Base-by-base conservation (phyloP, 2,329 filamentous ascomycete species). In the Microsporum canis region DNA sequence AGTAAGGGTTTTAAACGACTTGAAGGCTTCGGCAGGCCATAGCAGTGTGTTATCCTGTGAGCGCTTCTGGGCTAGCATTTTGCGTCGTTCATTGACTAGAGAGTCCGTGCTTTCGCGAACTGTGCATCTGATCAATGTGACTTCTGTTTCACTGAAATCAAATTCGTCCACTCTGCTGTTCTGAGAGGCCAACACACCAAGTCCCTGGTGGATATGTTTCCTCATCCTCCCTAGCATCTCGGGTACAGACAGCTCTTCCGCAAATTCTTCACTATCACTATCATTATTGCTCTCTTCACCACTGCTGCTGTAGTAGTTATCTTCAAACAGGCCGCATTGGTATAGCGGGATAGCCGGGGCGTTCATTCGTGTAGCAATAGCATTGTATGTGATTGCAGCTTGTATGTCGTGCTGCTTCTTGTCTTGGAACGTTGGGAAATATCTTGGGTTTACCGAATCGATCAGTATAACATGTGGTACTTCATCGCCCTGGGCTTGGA, bases 401-500 rank as follows among this genome's bases (percentile, higher is more conserved):
- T 58, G 56, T 14, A 57, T 58, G 51, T 61, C 60, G 29, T 61
- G 60, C n/a, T 61, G 39, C 27, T 61, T 61, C 29, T 53, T 55
- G 36, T 61, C 60, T 41, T 61, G 60, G 41, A 61, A 61, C 27
- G 29, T 43, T 10, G 60, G 60, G 41, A 58, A 62, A 43, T 61
- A 61, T 53, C 62, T 57, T 4, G 66, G 66, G 34, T 66, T 66
- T 10, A 62, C 55, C 17, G 66, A 66, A 47, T 67, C 66, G 47
- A 68, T 64, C 64, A 68, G 62, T 36, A 68, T 58, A 27, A 68
- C 64, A 12, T 66, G 61, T 53, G 62, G 45, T 31, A 67, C 64
- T 36, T 61, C 59, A 34, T 66, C 62, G 4, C 65, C 65, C 29
- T 59, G 57, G 5, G 53, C 29, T 7, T 63, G 60, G 4, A 68